These are phyloP conservation scores for Nitzschia sp. DNA, from an alignment of 108 stramenopile species.

Conservation along the genomic window DNA sequence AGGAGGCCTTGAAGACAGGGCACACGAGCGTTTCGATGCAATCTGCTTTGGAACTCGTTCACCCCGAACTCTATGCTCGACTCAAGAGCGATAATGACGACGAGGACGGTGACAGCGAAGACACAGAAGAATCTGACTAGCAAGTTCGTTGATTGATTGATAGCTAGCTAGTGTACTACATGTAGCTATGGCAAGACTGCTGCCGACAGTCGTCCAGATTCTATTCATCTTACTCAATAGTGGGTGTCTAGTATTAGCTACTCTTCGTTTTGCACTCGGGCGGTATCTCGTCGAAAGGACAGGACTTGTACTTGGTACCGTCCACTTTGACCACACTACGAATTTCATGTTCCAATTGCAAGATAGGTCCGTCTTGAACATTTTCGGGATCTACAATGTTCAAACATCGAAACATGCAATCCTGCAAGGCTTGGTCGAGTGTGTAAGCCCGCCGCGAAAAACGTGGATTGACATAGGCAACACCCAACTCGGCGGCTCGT, in stretches of 20 bases:
- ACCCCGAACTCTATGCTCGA: constrained; percentile 2
- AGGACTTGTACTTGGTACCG: constrained; percentile 73
- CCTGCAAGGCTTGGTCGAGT: constrained; percentile 30
- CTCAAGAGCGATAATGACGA: not conserved
- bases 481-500: constrained; percentile 32
- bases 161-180: not conserved
- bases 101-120: not conserved
- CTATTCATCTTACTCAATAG: too few relatives aligned
- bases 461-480: constrained; percentile 56
- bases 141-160: not conserved
- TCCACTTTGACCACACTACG: constrained; percentile 56
- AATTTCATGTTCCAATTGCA: constrained; percentile 67
- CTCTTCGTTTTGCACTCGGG: constrained; percentile 8
- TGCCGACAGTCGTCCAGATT: too few relatives aligned
- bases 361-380: constrained; percentile 54
- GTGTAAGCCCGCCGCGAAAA: constrained; percentile 40
- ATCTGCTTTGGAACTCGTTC: not conserved
- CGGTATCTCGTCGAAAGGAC: constrained; percentile 58
- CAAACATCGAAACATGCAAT: constrained; percentile 66
- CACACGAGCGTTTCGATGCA: not conserved
- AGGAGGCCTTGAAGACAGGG: constrained; percentile 4
- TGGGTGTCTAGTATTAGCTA: too few relatives aligned
- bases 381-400: constrained; percentile 62
- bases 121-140: not conserved
- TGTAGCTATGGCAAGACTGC: too few relatives aligned